Evolutionary conservation across 2,329 filamentous ascomycete genomes (phyloP).

Genomic region (Aspergillus cejpii): DNA sequence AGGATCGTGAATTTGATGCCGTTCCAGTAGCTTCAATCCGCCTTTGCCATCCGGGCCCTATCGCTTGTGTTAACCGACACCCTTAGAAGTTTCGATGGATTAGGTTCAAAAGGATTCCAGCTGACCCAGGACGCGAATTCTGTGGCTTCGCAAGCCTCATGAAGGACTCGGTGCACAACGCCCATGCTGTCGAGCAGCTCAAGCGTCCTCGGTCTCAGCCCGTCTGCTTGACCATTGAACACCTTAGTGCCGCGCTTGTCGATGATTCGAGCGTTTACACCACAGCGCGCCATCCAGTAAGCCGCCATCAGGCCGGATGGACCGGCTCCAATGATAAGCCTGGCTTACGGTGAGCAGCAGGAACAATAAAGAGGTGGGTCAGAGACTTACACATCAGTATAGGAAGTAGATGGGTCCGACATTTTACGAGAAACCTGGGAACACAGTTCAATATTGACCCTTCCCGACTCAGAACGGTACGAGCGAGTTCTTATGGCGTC

Average conservation of each 20-base stretch:
- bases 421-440: background rate
- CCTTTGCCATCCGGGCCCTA: slow-evolving; percentile 45
- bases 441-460: background rate
- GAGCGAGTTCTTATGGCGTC: no score
- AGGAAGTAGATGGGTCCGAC: slow-evolving; percentile 1
- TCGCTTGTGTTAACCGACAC: background rate
- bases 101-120: slow-evolving; percentile 2
- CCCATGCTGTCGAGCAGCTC: slow-evolving; percentile 62
- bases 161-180: slow-evolving; percentile 57
- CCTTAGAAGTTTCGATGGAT: background rate
- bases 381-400: slow-evolving; percentile 9
- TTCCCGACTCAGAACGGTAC: no score
- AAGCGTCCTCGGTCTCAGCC: slow-evolving; percentile 12
- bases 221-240: slow-evolving; percentile 21
- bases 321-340: slow-evolving; percentile 46
- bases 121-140: slow-evolving; percentile 50
- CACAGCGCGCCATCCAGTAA: slow-evolving; percentile 45
- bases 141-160: slow-evolving; percentile 62
- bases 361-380: background rate
- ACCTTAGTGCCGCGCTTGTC: slow-evolving; percentile 41
- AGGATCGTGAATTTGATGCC: slow-evolving; percentile 55
- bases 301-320: slow-evolving; percentile 46
- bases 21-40: slow-evolving; percentile 51
- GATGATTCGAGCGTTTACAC: slow-evolving; percentile 45
- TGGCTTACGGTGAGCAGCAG: background rate